phyloP scores from a whole-genome alignment of 2,329 filamentous ascomycete species.

The Thelonectria olida region DNA sequence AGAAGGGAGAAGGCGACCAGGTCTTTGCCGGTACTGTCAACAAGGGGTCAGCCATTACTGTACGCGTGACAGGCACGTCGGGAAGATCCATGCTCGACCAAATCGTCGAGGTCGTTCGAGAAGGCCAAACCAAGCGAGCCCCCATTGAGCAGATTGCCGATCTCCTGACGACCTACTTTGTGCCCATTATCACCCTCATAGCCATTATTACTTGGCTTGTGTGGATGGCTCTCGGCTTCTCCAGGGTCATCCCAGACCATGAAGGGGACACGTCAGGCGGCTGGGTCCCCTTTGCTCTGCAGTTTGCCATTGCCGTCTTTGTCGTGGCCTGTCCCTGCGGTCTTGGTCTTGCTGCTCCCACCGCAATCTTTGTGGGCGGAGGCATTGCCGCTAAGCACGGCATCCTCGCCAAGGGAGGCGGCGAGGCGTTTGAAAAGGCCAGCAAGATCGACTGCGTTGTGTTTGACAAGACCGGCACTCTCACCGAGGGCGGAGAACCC shows the following conservation, averaged over 20 bases:
- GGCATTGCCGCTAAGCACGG: constrained; percentile 82
- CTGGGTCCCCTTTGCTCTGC: constrained; percentile 78
- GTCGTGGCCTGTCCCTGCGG: constrained; percentile 89
- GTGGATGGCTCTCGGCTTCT: constrained; percentile 73
- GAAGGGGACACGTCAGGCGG: constrained; percentile 69
- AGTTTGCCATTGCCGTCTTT: constrained; percentile 87
- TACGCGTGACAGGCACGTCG: constrained; percentile 70
- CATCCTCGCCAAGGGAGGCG: constrained; percentile 84
- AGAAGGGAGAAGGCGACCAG: constrained; percentile 69
- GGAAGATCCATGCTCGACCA: constrained; percentile 82
- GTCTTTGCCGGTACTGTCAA: constrained; percentile 82
- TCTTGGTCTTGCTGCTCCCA: constrained; percentile 84
- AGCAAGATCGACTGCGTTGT: constrained; percentile 81
- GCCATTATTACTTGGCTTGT: constrained; percentile 76
- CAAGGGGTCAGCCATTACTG: constrained; percentile 68
- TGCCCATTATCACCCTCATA: constrained; percentile 75
- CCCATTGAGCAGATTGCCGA: constrained; percentile 81
- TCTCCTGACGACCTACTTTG: constrained; percentile 78
- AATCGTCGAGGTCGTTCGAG: constrained; percentile 79
- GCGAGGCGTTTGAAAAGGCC: constrained; percentile 86
- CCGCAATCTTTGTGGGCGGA: constrained; percentile 84
- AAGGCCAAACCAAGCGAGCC: constrained; percentile 79
- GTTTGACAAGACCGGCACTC: constrained; percentile 89
- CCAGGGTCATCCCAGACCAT: constrained; percentile 63
- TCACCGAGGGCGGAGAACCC: constrained; percentile 78